phyloP scores from a whole-genome alignment of 2,329 filamentous ascomycete species.

The Thelonectria blattea region DNA sequence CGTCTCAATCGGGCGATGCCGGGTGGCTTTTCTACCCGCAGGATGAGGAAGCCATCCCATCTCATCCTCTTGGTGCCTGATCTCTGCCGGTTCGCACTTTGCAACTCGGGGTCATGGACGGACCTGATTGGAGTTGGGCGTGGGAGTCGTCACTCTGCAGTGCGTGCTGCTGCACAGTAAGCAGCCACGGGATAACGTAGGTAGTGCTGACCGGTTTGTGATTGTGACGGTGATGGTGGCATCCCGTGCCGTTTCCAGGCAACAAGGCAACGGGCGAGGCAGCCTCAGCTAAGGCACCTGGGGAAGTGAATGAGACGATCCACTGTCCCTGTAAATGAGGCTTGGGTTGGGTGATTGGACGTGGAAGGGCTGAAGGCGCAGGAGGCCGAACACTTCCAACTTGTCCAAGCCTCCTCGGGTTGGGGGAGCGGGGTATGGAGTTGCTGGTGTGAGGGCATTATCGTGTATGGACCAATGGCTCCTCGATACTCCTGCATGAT shows the following conservation, averaged over 20 bases:
- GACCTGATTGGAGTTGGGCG: not conserved
- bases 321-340: not conserved
- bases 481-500: not conserved
- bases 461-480: not conserved
- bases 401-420: not conserved
- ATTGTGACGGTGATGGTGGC: not conserved
- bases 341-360: not conserved
- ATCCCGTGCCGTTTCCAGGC: not conserved
- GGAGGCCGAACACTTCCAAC: not conserved
- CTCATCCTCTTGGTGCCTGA: not conserved
- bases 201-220: not conserved
- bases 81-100: not conserved
- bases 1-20: not conserved
- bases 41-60: not conserved
- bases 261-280: not conserved
- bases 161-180: not conserved
- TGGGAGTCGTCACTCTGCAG: not conserved
- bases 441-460: not conserved
- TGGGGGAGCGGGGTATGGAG: not conserved
- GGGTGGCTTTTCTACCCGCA: not conserved
- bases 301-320: not conserved
- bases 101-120: not conserved
- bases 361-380: not conserved
- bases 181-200: not conserved
- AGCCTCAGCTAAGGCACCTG: not conserved